Percentiles rank a stretch among this genome's conserved stretches.
Conservation (phyloP, 2,329 filamentous ascomycete species). For the Venturia carpophila region DNA sequence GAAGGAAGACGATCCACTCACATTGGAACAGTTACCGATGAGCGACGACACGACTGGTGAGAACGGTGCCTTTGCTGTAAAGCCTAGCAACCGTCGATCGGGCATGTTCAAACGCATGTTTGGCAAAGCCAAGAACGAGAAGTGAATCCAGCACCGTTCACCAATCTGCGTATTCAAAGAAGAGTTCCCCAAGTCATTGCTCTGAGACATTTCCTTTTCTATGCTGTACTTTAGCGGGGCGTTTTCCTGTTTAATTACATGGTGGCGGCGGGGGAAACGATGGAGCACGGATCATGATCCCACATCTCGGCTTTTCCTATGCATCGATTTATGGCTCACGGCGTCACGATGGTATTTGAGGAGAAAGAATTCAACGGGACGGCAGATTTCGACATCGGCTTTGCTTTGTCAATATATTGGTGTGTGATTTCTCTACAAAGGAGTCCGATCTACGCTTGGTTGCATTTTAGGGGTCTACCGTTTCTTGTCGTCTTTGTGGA, state of each 20-base stretch:
- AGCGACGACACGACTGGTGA: slow-evolving; percentile 41
- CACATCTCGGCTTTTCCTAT: background rate
- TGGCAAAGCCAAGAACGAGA: slow-evolving; percentile 29
- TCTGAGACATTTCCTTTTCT: background rate
- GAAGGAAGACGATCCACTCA: slow-evolving; percentile 42
- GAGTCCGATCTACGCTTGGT: background rate
- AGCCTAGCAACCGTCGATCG: slow-evolving; percentile 28
- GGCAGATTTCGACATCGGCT: background rate
- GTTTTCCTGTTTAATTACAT: slow-evolving; percentile 1
- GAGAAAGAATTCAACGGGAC: background rate
- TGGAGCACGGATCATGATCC: background rate
- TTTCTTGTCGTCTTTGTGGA: background rate
- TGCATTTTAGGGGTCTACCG: background rate
- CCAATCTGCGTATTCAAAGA: background rate
- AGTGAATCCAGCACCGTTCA: background rate
- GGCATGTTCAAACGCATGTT: slow-evolving; percentile 30
- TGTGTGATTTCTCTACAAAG: background rate
- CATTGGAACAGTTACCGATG: slow-evolving; percentile 46
- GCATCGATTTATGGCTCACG: background rate
- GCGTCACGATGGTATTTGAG: background rate
- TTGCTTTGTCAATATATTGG: background rate
- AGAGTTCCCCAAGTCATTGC: background rate
- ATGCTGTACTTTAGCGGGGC: slow-evolving; percentile 11
- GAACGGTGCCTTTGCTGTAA: slow-evolving; percentile 40
- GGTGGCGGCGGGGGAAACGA: background rate